These are phyloP conservation scores for Oidiodendron maius DNA, from an alignment of 495 filamentous ascomycete species.

Conservation along the genomic window DNA sequence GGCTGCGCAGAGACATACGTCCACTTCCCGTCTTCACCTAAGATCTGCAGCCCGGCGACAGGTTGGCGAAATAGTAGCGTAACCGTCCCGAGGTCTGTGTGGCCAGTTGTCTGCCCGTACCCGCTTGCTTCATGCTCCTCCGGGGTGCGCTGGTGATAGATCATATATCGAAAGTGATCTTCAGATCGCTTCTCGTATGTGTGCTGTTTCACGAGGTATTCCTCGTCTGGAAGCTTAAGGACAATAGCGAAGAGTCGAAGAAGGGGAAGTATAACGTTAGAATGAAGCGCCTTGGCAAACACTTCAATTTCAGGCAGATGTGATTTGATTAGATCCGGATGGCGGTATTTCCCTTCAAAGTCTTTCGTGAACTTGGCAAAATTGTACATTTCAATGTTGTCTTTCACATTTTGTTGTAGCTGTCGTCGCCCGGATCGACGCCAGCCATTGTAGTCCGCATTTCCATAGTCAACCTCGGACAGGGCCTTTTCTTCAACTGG, in stretches of 20 bases:
- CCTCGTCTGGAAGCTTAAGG: slow-evolving; percentile 47
- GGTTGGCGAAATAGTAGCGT: slow-evolving; percentile 52
- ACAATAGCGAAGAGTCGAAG: slow-evolving; percentile 43
- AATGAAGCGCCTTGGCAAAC: slow-evolving; percentile 37
- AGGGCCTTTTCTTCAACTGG: slow-evolving; percentile 41
- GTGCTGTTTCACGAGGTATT: slow-evolving; percentile 43
- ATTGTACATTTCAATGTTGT: slow-evolving; percentile 54
- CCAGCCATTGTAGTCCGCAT: slow-evolving; percentile 43
- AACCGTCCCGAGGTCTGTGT: slow-evolving; percentile 49
- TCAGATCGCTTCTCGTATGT: slow-evolving; percentile 41
- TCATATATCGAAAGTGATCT: slow-evolving; percentile 51
- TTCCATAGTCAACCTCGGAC: slow-evolving; percentile 35
- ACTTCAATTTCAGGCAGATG: slow-evolving; percentile 37
- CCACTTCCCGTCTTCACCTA: slow-evolving; percentile 35
- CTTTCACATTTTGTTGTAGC: slow-evolving; percentile 35
- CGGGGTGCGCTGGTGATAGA: slow-evolving; percentile 36
- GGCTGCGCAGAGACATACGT: slow-evolving; percentile 38
- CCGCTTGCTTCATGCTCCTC: slow-evolving; percentile 38
- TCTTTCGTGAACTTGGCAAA: slow-evolving; percentile 46
- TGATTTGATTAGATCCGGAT: slow-evolving; percentile 29
- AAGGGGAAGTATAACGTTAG: slow-evolving; percentile 38
- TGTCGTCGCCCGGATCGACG: slow-evolving; percentile 32
- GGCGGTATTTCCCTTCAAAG: slow-evolving; percentile 34
- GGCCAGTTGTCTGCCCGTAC: slow-evolving; percentile 36
- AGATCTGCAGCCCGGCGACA: slow-evolving; percentile 48